A percentile compares a stretch with the other conserved stretches of the same genome.
Conservation (phyloP, 2,329 filamentous ascomycete species). For the Endothia cerciana region DNA sequence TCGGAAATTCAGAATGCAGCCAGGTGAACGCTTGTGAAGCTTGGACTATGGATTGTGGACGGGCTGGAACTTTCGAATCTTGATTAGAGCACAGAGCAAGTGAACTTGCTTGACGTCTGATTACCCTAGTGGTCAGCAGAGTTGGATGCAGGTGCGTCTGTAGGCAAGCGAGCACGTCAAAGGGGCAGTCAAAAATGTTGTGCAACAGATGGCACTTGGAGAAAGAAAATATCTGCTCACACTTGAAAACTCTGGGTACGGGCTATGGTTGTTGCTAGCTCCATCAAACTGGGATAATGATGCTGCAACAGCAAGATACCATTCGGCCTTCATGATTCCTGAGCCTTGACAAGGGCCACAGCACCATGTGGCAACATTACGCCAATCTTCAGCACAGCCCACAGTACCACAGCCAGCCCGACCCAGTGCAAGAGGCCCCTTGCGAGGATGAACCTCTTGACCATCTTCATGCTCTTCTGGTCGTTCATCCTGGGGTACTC, state of each 20-base stretch:
- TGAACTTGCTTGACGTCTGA: too few species aligned
- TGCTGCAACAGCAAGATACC: not conserved
- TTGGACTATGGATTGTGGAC: too few species aligned
- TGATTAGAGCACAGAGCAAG: too few species aligned
- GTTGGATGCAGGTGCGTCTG: too few species aligned
- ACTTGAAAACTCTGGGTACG: not conserved
- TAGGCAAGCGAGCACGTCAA: too few species aligned
- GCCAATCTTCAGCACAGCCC: constrained; percentile 13
- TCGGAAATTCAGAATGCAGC: not conserved
- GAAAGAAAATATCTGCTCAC: too few species aligned
- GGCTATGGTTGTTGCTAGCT: not conserved
- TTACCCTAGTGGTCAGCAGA: too few species aligned
- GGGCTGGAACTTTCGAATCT: too few species aligned
- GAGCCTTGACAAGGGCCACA: constrained; percentile 19
- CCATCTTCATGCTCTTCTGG: constrained; percentile 27
- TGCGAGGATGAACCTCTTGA: constrained; percentile 21
- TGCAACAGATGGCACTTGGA: too few species aligned
- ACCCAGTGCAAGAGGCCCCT: constrained; percentile 24
- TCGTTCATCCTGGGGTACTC: constrained; percentile 25
- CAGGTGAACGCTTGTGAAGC: too few species aligned
- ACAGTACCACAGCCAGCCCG: constrained; percentile 9
- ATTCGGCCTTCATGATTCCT: not conserved
- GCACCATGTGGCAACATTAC: constrained; percentile 14
- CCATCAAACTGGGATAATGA: not conserved
- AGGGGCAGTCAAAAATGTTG: too few species aligned